Conservation (phyloP, 148 eudicot species). For the Heliamphora exappendiculata region DNA sequence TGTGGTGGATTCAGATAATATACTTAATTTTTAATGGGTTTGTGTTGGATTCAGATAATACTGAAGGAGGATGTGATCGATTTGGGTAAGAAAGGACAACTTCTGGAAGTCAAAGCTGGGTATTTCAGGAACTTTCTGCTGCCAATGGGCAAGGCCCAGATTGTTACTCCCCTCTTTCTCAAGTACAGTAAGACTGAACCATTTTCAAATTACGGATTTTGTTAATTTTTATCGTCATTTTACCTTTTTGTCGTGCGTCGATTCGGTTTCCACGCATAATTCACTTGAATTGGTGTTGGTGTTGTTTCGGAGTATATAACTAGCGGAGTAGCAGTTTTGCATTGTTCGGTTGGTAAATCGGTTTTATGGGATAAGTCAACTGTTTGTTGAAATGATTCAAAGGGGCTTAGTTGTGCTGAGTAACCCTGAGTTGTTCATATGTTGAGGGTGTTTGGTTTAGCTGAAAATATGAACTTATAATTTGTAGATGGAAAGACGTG, state of each 20-base stretch:
- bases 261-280: neutral
- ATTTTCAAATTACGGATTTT: neutral
- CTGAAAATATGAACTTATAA: too few species aligned
- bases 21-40: conserved; percentile 2
- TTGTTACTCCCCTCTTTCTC: conserved; percentile 57
- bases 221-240: neutral
- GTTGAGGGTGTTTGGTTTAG: too few species aligned
- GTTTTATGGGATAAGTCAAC: neutral
- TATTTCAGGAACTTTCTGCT: conserved; percentile 62
- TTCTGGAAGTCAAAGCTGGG: conserved; percentile 83
- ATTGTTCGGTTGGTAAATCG: neutral
- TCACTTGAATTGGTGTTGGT: neutral
- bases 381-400: conserved; percentile 10
- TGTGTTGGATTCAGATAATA: conserved; percentile 45
- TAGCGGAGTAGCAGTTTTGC: too few species aligned
- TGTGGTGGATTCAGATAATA: conserved; percentile 45
- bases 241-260: neutral
- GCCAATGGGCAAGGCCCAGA: conserved; percentile 73
- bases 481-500: too few species aligned
- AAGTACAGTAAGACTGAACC: conserved; percentile 34
- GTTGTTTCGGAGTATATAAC: neutral
- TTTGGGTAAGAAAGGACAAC: conserved; percentile 77
- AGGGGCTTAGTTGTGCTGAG: neutral
- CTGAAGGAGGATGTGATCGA: conserved; percentile 75
- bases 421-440: too few species aligned